phyloP scores from a whole-genome alignment of 805 yeast genomes.

The Yarrowia hollandica region DNA sequence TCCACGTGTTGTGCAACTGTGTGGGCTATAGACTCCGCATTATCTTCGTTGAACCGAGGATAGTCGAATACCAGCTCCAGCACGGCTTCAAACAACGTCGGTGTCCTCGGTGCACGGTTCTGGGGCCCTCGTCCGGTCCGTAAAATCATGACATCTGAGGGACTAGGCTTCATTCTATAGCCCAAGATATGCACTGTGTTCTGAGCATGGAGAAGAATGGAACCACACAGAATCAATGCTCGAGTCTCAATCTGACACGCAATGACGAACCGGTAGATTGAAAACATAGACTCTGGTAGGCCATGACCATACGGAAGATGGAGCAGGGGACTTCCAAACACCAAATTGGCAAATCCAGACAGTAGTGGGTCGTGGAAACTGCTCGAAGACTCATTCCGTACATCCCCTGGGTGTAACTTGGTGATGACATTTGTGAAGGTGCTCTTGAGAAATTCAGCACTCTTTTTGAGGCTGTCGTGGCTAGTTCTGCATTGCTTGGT shows the following conservation, averaged over 20 bases:
- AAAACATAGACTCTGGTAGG: slow-evolving; percentile 13
- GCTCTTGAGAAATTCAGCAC: not conserved
- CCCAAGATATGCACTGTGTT: not conserved
- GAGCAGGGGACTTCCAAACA: not conserved
- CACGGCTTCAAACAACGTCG: not conserved
- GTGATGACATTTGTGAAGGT: not conserved
- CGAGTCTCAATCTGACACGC: slow-evolving; percentile 22
- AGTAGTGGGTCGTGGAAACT: slow-evolving; percentile 15
- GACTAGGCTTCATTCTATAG: not conserved
- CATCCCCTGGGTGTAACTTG: not conserved
- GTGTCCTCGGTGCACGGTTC: not conserved
- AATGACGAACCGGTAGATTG: slow-evolving; percentile 4
- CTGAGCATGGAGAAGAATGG: slow-evolving; percentile 1
- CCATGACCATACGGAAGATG: not conserved
- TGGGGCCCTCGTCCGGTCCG: slow-evolving; percentile 3
- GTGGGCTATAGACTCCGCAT: not conserved
- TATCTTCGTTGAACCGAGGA: not conserved
- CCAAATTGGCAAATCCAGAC: not conserved
- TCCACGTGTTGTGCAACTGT: slow-evolving; percentile 5
- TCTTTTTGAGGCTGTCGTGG: not conserved
- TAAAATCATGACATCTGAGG: not conserved
- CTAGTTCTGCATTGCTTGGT: not conserved
- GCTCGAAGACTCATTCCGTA: slow-evolving; percentile 1
- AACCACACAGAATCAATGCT: not conserved
- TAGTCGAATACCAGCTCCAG: not conserved